Evolutionary conservation across 352 stramenopile species (phyloP).

Genomic region (Globisporangium parvum): DNA sequence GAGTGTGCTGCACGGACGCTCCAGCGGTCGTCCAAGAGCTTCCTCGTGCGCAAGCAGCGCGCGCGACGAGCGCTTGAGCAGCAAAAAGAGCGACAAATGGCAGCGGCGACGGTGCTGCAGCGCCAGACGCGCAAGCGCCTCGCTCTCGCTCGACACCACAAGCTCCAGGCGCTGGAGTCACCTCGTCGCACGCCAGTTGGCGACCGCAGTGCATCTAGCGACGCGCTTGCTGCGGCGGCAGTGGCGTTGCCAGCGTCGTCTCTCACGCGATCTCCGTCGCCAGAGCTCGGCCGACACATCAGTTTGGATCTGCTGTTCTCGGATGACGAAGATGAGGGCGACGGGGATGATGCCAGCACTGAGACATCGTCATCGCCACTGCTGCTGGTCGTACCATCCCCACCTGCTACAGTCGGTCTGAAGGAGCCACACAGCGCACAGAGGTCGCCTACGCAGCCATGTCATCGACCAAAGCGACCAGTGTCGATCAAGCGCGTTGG

Average conservation of each 20-base stretch:
- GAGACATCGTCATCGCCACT: not conserved
- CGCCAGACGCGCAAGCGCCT: slow-evolving; percentile 29
- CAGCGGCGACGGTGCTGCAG: slow-evolving; percentile 43
- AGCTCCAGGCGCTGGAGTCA: slow-evolving; percentile 1
- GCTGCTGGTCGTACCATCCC: not conserved
- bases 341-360: not conserved
- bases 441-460: not conserved
- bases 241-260: not conserved
- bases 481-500: slow-evolving; percentile 45
- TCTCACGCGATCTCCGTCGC: not conserved
- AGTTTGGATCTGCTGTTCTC: slow-evolving; percentile 61
- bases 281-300: slow-evolving; percentile 9
- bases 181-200: not conserved
- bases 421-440: not conserved
- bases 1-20: slow-evolving; percentile 27
- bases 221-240: not conserved
- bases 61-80: slow-evolving; percentile 12
- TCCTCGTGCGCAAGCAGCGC: slow-evolving; percentile 19
- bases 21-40: slow-evolving; percentile 28
- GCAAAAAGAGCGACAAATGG: slow-evolving; percentile 20
- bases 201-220: not conserved
- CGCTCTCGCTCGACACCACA: slow-evolving; percentile 2
- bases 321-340: slow-evolving; percentile 12
- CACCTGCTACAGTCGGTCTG: not conserved
- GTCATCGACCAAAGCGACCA: slow-evolving; percentile 12